phyloP scores from a whole-genome alignment of 176 grass and related monocot genomes.

The Phyllostachys edulis region DNA sequence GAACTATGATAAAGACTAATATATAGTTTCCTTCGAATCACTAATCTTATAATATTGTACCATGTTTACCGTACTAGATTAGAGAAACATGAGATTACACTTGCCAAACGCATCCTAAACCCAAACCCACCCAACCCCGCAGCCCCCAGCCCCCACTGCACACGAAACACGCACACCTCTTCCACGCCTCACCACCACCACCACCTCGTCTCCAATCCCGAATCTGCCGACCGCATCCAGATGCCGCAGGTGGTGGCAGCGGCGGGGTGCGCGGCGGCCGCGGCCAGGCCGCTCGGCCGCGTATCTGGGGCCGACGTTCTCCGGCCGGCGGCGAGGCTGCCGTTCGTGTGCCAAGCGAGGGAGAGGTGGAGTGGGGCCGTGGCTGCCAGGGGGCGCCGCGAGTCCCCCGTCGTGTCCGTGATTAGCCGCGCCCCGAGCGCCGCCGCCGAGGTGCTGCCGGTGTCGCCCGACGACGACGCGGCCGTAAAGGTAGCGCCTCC shows the following conservation, averaged over 20 bases:
- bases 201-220: background rate
- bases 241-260: conserved; percentile 77
- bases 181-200: background rate
- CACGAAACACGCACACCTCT: background rate
- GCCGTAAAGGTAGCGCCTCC: conserved; percentile 36
- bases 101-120: conserved; percentile 4
- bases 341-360: conserved; percentile 31
- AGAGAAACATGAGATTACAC: too few species aligned
- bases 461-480: conserved; percentile 60
- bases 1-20: too few species aligned
- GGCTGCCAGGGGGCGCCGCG: conserved; percentile 36
- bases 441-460: conserved; percentile 54
- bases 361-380: conserved; percentile 31
- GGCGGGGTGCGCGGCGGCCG: conserved; percentile 19
- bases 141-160: background rate
- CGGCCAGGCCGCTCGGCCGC: conserved; percentile 20
- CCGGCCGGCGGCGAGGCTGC: conserved; percentile 31
- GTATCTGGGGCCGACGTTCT: conserved; percentile 36
- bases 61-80: too few species aligned
- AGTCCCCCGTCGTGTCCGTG: conserved; percentile 45
- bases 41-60: too few species aligned
- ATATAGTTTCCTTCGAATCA: too few species aligned
- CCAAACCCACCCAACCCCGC: conserved; percentile 25
- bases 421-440: conserved; percentile 57
- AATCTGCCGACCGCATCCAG: background rate